Base-by-base conservation (phyloP, 495 filamentous ascomycete species). In the Penicillium herquei region DNA sequence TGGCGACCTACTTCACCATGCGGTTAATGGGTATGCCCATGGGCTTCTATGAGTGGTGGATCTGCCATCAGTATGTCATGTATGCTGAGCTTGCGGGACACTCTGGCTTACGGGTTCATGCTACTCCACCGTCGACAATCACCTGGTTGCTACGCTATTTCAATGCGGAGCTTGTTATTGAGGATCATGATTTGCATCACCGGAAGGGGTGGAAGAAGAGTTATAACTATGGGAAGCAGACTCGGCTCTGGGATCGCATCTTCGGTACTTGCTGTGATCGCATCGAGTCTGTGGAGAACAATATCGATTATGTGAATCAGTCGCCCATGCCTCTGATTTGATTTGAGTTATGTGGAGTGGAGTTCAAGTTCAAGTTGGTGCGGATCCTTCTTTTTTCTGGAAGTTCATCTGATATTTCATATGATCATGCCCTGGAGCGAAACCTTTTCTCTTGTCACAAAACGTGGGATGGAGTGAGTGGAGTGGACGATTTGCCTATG, bases 1-100 rank as follows among this genome's bases (percentile, higher is more conserved):
- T 73, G 12, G 58, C 69, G 56, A 65, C 71, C n/a, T 74, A 68
- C 48, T 62, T 67, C 60, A 63, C 59, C 0, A 63, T 74, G 54
- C 54, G 56, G 40, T 26, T 61, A 3, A 59, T 73, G 51, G 71
- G 71, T 1, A 57, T 73, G 58, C 71, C 71, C 0, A 69, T 74
- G 66, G 68, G 68, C 10, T 73, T 74, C 52, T 74, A 71, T 33
- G 70, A 73, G 55, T 74, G 71, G 71, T 74, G 71, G 71, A 53
- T 74, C 34, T 71, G 71, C 53, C 71, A 73, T 42, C 62, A 68
- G 52, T 74, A 74, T 21, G 69, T 74, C 32, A 57, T 67, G 0
- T 72, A 64, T 34, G 66, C 70, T 17, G 71, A 74, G 52, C 37
- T 74, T 17, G 64, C 64, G 10, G 71, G 70, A 0, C 71, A 74